A percentile compares a stretch with the other conserved stretches of the same genome.
Evolutionary conservation across 2,329 filamentous ascomycete genomes (phyloP).

Genomic region (Sclerotinia nivalis): DNA sequence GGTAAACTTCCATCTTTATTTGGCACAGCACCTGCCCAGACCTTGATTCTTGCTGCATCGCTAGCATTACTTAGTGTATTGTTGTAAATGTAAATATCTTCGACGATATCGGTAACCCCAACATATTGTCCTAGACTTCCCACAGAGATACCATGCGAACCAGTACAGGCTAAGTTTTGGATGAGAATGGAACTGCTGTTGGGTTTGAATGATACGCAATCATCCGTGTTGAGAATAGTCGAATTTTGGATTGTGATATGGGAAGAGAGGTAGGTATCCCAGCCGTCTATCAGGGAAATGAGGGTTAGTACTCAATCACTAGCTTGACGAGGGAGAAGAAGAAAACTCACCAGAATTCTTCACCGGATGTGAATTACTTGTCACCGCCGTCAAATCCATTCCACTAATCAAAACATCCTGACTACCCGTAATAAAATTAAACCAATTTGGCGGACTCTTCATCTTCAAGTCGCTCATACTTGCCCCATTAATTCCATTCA

Average conservation of each 20-base stretch:
- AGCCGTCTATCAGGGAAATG: constrained; percentile 1
- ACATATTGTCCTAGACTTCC: constrained; percentile 59
- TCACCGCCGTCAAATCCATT: constrained; percentile 6
- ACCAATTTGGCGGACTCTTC: constrained; percentile 19
- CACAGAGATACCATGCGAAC: constrained; percentile 54
- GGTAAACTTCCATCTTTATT: constrained; percentile 49
- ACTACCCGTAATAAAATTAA: constrained; percentile 11
- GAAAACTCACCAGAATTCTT: constrained; percentile 18
- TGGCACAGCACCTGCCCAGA: constrained; percentile 52
- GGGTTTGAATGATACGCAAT: constrained; percentile 54
- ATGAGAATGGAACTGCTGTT: constrained; percentile 57
- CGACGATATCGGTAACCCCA: constrained; percentile 50
- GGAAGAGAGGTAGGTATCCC: constrained; percentile 21
- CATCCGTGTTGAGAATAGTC: constrained; percentile 42
- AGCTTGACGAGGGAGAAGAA: neutral
- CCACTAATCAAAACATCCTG: constrained; percentile 17
- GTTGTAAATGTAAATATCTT: constrained; percentile 51
- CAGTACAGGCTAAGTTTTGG: constrained; percentile 50
- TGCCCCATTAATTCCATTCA: constrained; percentile 17
- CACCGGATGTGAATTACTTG: neutral
- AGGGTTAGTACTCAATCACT: too few relatives aligned
- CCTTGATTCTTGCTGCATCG: constrained; percentile 65
- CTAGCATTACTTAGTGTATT: constrained; percentile 48
- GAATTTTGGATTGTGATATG: constrained; percentile 23
- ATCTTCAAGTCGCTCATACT: constrained; percentile 14